phyloP scores from a whole-genome alignment of 2,329 filamentous ascomycete species.

The Neurospora crassa region DNA sequence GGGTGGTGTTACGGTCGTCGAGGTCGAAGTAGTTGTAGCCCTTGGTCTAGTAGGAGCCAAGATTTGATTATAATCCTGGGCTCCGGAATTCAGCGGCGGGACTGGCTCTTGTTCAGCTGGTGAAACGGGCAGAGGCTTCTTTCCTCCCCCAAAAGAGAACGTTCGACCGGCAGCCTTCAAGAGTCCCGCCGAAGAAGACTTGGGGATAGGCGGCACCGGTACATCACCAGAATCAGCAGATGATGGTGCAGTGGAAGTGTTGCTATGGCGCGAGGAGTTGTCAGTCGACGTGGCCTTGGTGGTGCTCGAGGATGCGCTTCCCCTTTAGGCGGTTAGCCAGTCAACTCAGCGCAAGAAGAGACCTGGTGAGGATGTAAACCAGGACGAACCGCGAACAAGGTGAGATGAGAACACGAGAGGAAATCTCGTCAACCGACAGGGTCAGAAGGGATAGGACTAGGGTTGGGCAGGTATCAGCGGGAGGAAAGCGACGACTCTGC shows the following conservation, averaged over 20 bases:
- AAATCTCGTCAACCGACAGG: not conserved
- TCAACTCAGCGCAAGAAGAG: not conserved
- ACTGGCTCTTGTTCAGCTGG: conserved; percentile 26
- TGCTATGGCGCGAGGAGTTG: conserved; percentile 52
- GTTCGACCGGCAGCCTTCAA: conserved; percentile 47
- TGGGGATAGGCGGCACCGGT: conserved; percentile 33
- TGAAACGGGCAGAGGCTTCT: conserved; percentile 34
- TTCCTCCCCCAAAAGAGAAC: conserved; percentile 49
- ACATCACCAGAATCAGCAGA: conserved; percentile 37
- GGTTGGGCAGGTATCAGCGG: conserved; percentile 2
- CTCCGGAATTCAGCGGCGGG: conserved; percentile 27
- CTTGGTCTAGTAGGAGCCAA: conserved; percentile 35
- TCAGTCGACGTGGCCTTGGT: conserved; percentile 51
- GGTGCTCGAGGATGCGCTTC: conserved; percentile 51
- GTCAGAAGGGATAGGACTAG: not conserved
- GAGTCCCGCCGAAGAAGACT: conserved; percentile 41
- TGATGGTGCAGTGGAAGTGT: conserved; percentile 51
- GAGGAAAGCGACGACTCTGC: not conserved
- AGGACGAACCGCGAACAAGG: conserved; percentile 1
- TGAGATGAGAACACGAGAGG: not conserved
- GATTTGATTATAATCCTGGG: conserved; percentile 25
- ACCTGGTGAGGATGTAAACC: not conserved
- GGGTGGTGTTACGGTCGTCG: conserved; percentile 42
- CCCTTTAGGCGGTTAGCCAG: conserved; percentile 31
- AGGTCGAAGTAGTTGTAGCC: conserved; percentile 44